phyloP scores from a whole-genome alignment of 805 yeast species.

The Starmerella apis region DNA sequence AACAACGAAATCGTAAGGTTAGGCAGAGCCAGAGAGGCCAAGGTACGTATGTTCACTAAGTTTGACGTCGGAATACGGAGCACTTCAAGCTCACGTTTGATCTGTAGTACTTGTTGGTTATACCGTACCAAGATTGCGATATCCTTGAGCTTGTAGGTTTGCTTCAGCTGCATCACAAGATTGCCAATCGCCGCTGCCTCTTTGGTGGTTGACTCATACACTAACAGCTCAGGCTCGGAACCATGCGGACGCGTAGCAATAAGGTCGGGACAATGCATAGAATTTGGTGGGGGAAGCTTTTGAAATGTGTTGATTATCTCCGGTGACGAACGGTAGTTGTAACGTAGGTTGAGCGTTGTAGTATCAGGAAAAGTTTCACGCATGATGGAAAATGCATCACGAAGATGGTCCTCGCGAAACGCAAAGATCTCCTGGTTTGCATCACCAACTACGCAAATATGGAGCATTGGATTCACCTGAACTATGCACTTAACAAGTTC shows the following conservation, averaged over 20 bases:
- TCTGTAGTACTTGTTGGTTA: slow-evolving; percentile 7
- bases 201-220: not conserved
- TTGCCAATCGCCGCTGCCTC: slow-evolving; percentile 5
- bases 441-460: slow-evolving; percentile 21
- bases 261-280: not conserved
- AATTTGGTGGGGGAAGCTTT: slow-evolving; percentile 4
- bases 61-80: slow-evolving; percentile 6
- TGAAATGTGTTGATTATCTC: slow-evolving; percentile 12
- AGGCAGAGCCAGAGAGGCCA: slow-evolving; percentile 7
- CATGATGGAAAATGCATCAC: slow-evolving; percentile 17
- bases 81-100: not conserved
- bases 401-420: slow-evolving; percentile 12
- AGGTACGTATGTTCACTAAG: slow-evolving; percentile 7
- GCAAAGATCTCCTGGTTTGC: slow-evolving; percentile 23
- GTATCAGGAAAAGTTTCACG: slow-evolving; percentile 7
- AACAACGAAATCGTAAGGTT: slow-evolving; percentile 16
- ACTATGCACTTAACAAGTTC: slow-evolving; percentile 9
- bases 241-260: slow-evolving; percentile 3
- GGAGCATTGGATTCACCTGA: not conserved
- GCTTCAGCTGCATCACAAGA: not conserved
- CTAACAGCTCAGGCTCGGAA: slow-evolving; percentile 10
- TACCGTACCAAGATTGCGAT: slow-evolving; percentile 17
- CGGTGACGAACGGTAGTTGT: slow-evolving; percentile 21
- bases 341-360: slow-evolving; percentile 2
- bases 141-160: slow-evolving; percentile 4